Conservation (phyloP, 306 rosid genomes). For the Urtica urens region DNA sequence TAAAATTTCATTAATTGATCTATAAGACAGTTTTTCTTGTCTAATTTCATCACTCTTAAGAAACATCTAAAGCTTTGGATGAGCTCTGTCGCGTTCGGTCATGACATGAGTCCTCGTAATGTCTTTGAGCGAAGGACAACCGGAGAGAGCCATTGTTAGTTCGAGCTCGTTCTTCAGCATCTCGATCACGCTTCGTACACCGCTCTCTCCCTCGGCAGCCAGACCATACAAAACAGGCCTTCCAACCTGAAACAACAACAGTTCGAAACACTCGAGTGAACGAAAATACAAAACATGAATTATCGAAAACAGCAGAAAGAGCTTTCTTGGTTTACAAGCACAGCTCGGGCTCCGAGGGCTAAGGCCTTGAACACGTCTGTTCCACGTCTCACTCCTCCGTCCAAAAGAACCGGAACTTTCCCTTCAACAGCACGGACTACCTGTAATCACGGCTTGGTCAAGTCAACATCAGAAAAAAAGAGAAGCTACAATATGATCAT, state of each 20-base stretch:
- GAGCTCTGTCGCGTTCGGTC: slow-evolving; percentile 22
- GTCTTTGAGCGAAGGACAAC: slow-evolving; percentile 32
- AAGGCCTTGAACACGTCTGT: slow-evolving; percentile 53
- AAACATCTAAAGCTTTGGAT: slow-evolving; percentile 32
- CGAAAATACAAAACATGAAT: not conserved
- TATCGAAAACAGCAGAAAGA: not conserved
- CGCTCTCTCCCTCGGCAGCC: slow-evolving; percentile 44
- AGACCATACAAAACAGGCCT: slow-evolving; percentile 40
- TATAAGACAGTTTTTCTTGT: too few species aligned
- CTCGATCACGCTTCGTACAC: slow-evolving; percentile 36
- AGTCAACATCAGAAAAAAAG: not conserved
- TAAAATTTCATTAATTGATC: too few species aligned
- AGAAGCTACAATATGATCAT: not conserved
- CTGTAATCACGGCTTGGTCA: slow-evolving; percentile 16
- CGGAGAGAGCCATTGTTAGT: slow-evolving; percentile 45
- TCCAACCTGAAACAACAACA: slow-evolving; percentile 32
- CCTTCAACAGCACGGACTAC: slow-evolving; percentile 44
- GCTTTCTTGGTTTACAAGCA: slow-evolving; percentile 25
- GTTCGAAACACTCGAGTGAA: not conserved
- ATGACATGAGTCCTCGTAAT: slow-evolving; percentile 41
- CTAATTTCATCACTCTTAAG: too few species aligned
- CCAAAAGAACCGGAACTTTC: slow-evolving; percentile 39
- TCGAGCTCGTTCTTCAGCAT: slow-evolving; percentile 48
- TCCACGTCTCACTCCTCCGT: slow-evolving; percentile 56
- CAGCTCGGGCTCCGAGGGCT: slow-evolving; percentile 63